A percentile compares a stretch with the other conserved stretches of the same genome.
phyloP scores from a whole-genome alignment of 305 asterid species.

The Stenogyne calaminthoides region DNA sequence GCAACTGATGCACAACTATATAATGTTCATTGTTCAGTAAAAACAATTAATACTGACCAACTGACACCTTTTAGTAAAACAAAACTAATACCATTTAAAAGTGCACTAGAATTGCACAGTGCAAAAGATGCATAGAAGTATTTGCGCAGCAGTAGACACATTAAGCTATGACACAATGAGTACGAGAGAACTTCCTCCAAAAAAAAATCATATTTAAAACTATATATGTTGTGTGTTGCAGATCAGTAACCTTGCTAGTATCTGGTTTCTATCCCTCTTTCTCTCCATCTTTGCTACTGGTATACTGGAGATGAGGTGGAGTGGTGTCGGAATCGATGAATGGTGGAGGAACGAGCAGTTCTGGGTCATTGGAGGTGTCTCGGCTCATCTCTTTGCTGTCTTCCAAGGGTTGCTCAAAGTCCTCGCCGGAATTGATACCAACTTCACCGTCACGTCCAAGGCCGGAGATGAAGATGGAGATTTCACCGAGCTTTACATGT shows the following conservation, averaged over 20 bases:
- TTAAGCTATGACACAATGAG: not conserved
- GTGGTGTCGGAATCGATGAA: constrained; percentile 95
- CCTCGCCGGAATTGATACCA: constrained; percentile 93
- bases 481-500: constrained; percentile 85
- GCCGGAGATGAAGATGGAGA: constrained; percentile 94
- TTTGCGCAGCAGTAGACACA: not conserved
- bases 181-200: not conserved
- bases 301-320: constrained; percentile 96
- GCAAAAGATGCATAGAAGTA: too few species aligned
- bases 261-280: constrained; percentile 96
- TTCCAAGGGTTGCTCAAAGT: constrained; percentile 94
- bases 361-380: constrained; percentile 97
- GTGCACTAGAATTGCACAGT: too few species aligned
- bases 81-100: too few species aligned
- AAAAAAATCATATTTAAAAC: not conserved
- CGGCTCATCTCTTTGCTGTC: constrained; percentile 88
- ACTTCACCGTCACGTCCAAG: constrained; percentile 96
- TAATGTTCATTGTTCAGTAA: too few species aligned
- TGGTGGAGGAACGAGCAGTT: constrained; percentile 99
- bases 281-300: constrained; percentile 96
- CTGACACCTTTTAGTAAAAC: too few species aligned
- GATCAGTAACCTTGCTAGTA: constrained; percentile 91
- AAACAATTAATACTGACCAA: too few species aligned
- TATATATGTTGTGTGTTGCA: constrained; percentile 36
- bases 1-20: too few species aligned